Evolutionary conservation across 306 rosid genomes (phyloP), one percentile per base, ranked within the genome.

Genomic region (Lathyrus oleraceus): DNA sequence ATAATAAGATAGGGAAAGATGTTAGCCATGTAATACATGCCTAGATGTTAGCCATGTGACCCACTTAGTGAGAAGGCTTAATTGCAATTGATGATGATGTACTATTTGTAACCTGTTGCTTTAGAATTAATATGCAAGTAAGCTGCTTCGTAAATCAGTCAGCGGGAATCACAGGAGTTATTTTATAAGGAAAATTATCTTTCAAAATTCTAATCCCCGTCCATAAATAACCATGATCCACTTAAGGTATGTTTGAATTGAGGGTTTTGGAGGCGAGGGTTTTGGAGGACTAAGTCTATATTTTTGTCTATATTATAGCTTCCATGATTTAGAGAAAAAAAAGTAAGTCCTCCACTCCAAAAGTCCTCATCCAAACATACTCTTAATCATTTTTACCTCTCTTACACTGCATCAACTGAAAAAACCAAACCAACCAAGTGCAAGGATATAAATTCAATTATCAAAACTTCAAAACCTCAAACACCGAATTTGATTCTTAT

Each of bases 391-490:
- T 13, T 48, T 54, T 28, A 27, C 36, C 58, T 43, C 58, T 43
- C 64, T 10, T 40, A 14, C 9, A 36, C 15, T 1, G 8, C 44
- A 38, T 35, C 40, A 3, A 57, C 15, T 12, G 1, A 47, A 63
- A 36, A 63, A 63, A 63, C 13, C 13, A 4, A 48, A 51, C 15
- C 32, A 39, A 63, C 8, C 13, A 39, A 47, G 54, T 17, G 1
- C 56, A 17, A 63, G 3, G 57, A 49, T 19, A 28, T 72, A 14
- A 47, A 14, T 47, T 23, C 30, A 52, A 52, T 27, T 12, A 64
- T 8, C 43, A 73, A 12, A 73, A 49, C 53, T 38, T 73, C 71
- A 36, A 52, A 65, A 64, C 36, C 45, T 39, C 65, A 44, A 19
- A 53, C 10, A n/a, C 48, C 63, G 30, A 2, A 10, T 30, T 67